phyloP scores from a whole-genome alignment of 345 rosid species.

The Stellera chamaejasme region DNA sequence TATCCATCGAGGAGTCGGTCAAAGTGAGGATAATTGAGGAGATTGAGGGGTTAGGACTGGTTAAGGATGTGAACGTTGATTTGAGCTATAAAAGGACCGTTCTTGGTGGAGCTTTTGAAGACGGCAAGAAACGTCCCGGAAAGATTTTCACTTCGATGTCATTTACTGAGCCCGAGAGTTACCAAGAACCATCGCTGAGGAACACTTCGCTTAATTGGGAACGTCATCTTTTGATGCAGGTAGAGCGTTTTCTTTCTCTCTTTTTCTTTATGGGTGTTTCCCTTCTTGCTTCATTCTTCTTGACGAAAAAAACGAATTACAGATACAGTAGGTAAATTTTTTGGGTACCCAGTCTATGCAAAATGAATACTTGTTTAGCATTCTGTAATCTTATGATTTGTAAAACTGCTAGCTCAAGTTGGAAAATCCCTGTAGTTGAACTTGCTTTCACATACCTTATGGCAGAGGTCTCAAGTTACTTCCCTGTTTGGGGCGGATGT shows the following conservation, averaged over 20 bases:
- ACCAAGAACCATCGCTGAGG: slow-evolving; percentile 27
- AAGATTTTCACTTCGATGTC: slow-evolving; percentile 88
- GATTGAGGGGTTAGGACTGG: slow-evolving; percentile 50
- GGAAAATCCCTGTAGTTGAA: slow-evolving; percentile 1
- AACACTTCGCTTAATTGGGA: slow-evolving; percentile 65
- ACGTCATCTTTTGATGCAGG: slow-evolving; percentile 73
- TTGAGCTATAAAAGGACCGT: slow-evolving; percentile 51
- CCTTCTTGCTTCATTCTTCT: not conserved
- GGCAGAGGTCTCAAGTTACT: slow-evolving; percentile 85
- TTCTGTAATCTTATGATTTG: not conserved
- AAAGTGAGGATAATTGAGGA: slow-evolving; percentile 41
- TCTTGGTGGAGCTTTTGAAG: slow-evolving; percentile 51
- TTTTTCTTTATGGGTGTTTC: not conserved
- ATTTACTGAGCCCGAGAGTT: slow-evolving; percentile 45
- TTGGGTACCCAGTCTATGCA: not conserved
- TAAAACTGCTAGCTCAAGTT: not conserved
- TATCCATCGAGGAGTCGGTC: slow-evolving; percentile 44
- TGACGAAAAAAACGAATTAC: not conserved
- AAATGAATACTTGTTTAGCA: not conserved
- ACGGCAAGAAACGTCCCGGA: slow-evolving; percentile 75
- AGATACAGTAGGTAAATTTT: not conserved
- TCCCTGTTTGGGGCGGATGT: slow-evolving; percentile 91
- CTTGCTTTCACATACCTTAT: slow-evolving; percentile 2
- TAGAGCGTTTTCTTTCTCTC: slow-evolving; percentile 6
- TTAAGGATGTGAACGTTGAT: slow-evolving; percentile 80